A percentile compares a stretch with the other conserved stretches of the same genome.
Conservation (phyloP, 192 early-diverging fungal species). For the Phycomyces nitens region DNA sequence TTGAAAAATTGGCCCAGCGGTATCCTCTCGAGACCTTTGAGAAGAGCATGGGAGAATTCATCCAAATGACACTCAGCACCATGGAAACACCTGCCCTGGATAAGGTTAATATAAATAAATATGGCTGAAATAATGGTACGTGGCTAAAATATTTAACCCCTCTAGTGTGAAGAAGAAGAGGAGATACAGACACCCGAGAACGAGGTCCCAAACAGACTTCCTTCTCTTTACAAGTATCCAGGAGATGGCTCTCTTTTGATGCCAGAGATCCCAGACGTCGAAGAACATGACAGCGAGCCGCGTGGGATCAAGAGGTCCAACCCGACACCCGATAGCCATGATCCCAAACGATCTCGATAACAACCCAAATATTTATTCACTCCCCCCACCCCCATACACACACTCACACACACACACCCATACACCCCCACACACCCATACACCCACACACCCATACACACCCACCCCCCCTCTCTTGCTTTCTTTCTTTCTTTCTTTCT, state of each 20-base stretch:
- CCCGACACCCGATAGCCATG: not conserved
- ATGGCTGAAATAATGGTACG: not conserved
- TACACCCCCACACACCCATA: too few relatives aligned
- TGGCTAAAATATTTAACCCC: not conserved
- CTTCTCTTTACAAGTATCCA: slow-evolving; percentile 42
- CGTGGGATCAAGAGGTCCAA: slow-evolving; percentile 3
- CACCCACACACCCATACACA: too few relatives aligned
- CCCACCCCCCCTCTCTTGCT: too few relatives aligned
- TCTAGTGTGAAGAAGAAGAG: slow-evolving; percentile 14
- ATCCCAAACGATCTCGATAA: slow-evolving; percentile 11
- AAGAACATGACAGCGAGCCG: slow-evolving; percentile 10
- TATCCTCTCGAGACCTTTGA: slow-evolving; percentile 48
- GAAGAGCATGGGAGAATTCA: slow-evolving; percentile 47
- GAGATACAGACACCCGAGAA: slow-evolving; percentile 13
- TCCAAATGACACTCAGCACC: slow-evolving; percentile 40
- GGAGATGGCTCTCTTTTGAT: slow-evolving; percentile 50
- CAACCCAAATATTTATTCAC: not conserved
- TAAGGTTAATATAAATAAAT: slow-evolving; percentile 36
- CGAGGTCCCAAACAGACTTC: slow-evolving; percentile 21
- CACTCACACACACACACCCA: too few relatives aligned
- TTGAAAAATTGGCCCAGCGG: slow-evolving; percentile 35
- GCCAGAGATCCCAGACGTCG: slow-evolving; percentile 49
- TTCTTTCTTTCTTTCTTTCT: not conserved
- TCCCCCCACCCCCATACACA: too few relatives aligned
- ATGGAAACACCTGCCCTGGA: slow-evolving; percentile 45